Percentiles rank a stretch among this genome's conserved stretches.
These are phyloP conservation scores for Xenoacremonium recifei DNA, from an alignment of 2,329 filamentous ascomycete species.

Conservation along the genomic window DNA sequence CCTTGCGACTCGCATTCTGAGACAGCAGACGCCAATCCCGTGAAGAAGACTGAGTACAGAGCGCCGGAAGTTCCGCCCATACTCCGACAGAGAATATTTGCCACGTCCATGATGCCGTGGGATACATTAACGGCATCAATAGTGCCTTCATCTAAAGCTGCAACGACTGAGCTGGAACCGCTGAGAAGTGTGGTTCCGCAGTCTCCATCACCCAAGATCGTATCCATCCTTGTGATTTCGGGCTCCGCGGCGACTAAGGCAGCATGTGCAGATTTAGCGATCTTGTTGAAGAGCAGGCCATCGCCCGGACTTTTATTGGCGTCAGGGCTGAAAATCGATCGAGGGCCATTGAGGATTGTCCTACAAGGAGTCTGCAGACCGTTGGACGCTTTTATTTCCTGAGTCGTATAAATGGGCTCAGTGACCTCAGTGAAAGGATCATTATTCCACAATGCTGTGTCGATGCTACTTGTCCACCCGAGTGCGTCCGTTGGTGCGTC, in stretches of 20 bases:
- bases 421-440: too few relatives aligned
- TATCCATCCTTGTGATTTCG: slow-evolving; percentile 25
- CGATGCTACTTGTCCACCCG: slow-evolving; percentile 2
- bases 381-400: neutral
- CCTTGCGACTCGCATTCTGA: slow-evolving; percentile 19
- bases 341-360: slow-evolving; percentile 6
- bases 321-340: too few relatives aligned
- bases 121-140: neutral
- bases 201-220: slow-evolving; percentile 30
- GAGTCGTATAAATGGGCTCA: neutral
- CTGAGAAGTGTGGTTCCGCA: slow-evolving; percentile 21
- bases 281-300: too few relatives aligned
- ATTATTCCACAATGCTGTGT: neutral
- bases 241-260: slow-evolving; percentile 43
- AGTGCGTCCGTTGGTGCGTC: slow-evolving; percentile 3
- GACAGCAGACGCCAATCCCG: slow-evolving; percentile 44
- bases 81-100: too few relatives aligned
- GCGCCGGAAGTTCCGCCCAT: slow-evolving; percentile 38
- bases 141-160: neutral
- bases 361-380: neutral
- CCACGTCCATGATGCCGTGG: too few relatives aligned
- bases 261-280: slow-evolving; percentile 10
- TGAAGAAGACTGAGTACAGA: slow-evolving; percentile 30
- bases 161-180: slow-evolving; percentile 53
- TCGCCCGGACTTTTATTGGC: too few relatives aligned